Percentiles rank a stretch among this genome's conserved stretches.
Evolutionary conservation across 2,329 filamentous ascomycete species (phyloP).

Genomic region (Oidium heveae): DNA sequence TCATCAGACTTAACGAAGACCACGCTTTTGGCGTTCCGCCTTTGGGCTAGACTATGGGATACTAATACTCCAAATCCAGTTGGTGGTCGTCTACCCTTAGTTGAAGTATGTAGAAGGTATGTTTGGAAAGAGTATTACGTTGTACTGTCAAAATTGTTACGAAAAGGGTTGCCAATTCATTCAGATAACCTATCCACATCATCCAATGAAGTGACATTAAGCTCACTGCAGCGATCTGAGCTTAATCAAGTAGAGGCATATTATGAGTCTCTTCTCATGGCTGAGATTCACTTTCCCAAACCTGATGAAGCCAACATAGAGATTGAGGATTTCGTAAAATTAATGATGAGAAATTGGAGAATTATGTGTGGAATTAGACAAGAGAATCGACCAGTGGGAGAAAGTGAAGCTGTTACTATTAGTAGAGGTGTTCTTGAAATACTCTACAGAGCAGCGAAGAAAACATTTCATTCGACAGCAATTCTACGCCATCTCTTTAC

Average conservation of each 20-base stretch:
- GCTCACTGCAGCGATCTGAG: constrained; percentile 45
- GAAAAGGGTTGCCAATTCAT: constrained; percentile 35
- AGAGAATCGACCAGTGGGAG: constrained; percentile 57
- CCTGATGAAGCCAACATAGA: constrained; percentile 56
- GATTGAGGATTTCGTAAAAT: constrained; percentile 58
- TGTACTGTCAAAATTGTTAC: constrained; percentile 51
- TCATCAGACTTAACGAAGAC: constrained; percentile 25
- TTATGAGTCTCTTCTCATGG: constrained; percentile 57
- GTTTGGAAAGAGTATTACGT: constrained; percentile 76
- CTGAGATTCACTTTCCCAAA: constrained; percentile 60
- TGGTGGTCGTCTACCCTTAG: constrained; percentile 31
- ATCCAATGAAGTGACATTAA: constrained; percentile 25
- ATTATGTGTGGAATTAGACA: constrained; percentile 57
- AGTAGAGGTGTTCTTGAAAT: constrained; percentile 62
- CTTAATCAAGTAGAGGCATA: constrained; percentile 52
- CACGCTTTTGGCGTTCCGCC: constrained; percentile 30
- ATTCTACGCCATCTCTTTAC: constrained; percentile 70
- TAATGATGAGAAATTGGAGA: constrained; percentile 65
- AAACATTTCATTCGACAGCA: constrained; percentile 83
- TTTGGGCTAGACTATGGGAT: constrained; percentile 50
- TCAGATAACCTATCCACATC: constrained; percentile 18
- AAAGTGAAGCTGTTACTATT: constrained; percentile 51
- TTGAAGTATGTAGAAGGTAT: constrained; percentile 33
- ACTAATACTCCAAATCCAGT: constrained; percentile 18
- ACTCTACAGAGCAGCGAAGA: constrained; percentile 71